Percentiles rank a stretch among this genome's conserved stretches.
Evolutionary conservation across 2,329 filamentous ascomycete genomes (phyloP).

Genomic region (Sporothrix pallida): DNA sequence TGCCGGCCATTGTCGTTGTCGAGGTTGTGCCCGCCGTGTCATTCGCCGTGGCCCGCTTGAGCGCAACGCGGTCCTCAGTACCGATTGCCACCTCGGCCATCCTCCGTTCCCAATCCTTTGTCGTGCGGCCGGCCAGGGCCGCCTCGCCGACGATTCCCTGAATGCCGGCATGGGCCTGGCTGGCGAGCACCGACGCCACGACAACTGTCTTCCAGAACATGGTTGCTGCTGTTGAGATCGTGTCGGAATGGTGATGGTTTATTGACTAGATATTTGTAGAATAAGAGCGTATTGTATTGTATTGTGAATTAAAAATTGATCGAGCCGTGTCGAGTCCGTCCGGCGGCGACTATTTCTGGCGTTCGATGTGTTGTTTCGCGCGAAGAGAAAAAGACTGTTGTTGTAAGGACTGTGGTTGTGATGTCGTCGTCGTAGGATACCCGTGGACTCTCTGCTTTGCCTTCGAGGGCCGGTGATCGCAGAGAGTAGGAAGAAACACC

Average conservation of each 20-base stretch:
- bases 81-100: conserved; percentile 42
- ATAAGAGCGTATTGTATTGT: neutral
- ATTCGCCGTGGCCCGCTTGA: conserved; percentile 35
- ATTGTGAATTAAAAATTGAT: conserved; percentile 3
- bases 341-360: conserved; percentile 36
- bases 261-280: neutral
- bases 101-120: conserved; percentile 41
- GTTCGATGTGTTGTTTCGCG: conserved; percentile 8
- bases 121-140: conserved; percentile 39
- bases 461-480: conserved; percentile 18
- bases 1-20: conserved; percentile 21
- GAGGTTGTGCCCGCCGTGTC: conserved; percentile 32
- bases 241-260: neutral
- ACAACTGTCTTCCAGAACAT: conserved; percentile 49
- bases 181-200: conserved; percentile 47
- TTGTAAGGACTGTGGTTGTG: neutral
- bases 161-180: conserved; percentile 47
- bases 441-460: conserved; percentile 26
- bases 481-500: conserved; percentile 6
- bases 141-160: conserved; percentile 41
- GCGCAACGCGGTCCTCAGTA: conserved; percentile 33
- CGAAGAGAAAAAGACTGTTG: neutral
- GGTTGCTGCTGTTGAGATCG: conserved; percentile 32
- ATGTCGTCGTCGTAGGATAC: neutral
- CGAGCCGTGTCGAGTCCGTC: conserved; percentile 35